Evolutionary conservation across 2,329 filamentous ascomycete genomes (phyloP).

Genomic region (Colletotrichum tropicale): DNA sequence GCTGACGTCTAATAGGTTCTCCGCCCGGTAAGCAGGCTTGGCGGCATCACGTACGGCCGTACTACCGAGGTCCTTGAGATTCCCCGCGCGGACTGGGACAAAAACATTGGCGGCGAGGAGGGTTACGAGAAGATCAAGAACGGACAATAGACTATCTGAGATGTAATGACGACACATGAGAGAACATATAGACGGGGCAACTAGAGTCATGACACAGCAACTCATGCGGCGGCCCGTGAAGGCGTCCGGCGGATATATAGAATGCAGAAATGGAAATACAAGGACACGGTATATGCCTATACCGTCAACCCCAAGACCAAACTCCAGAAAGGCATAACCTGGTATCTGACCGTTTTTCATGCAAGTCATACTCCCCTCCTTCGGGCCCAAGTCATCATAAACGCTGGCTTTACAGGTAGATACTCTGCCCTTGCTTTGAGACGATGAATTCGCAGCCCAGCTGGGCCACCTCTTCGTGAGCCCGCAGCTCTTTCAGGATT

Average conservation of each 20-base stretch:
- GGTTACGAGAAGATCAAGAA: slow-evolving; percentile 62
- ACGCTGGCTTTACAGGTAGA: slow-evolving; percentile 47
- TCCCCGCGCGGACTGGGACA: slow-evolving; percentile 62
- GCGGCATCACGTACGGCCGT: slow-evolving; percentile 85
- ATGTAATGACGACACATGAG: background rate
- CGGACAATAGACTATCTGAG: slow-evolving; percentile 30
- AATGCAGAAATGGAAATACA: background rate
- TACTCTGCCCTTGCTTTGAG: slow-evolving; percentile 67
- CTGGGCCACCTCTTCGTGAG: slow-evolving; percentile 66
- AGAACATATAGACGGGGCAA: background rate
- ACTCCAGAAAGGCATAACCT: background rate
- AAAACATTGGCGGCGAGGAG: slow-evolving; percentile 56
- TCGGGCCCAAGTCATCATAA: background rate
- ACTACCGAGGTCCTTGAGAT: slow-evolving; percentile 75
- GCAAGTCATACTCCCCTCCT: background rate
- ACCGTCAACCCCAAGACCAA: background rate
- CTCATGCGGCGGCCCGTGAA: background rate
- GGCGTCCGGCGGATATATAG: slow-evolving; percentile 4
- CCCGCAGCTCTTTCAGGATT: slow-evolving; percentile 73
- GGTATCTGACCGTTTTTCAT: slow-evolving; percentile 5
- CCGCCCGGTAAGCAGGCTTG: slow-evolving; percentile 77
- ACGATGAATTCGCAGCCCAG: slow-evolving; percentile 84
- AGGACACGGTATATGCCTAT: background rate
- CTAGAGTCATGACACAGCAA: background rate
- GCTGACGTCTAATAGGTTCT: slow-evolving; percentile 55